A percentile compares a stretch with the other conserved stretches of the same genome.
These are phyloP conservation scores for Dothidotthia symphoricarpi DNA, from an alignment of 2,329 filamentous ascomycete genomes.

Conservation along the genomic window DNA sequence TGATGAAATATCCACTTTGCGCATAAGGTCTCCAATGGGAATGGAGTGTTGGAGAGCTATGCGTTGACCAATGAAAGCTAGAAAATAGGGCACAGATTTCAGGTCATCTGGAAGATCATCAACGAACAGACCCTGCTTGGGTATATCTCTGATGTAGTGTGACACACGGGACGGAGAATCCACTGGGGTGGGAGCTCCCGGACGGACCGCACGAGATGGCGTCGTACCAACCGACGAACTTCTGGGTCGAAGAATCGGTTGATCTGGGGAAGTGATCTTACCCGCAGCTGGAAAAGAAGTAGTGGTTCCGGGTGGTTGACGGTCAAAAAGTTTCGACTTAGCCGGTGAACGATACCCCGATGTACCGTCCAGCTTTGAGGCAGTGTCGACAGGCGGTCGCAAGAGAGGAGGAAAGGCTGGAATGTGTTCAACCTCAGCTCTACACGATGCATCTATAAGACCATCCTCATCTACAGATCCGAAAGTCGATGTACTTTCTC, in stretches of 20 bases:
- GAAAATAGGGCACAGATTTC: slow-evolving; percentile 27
- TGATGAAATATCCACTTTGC: slow-evolving; percentile 6
- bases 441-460: slow-evolving; percentile 12
- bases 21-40: slow-evolving; percentile 15
- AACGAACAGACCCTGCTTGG: slow-evolving; percentile 31
- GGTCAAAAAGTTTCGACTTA: neutral
- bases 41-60: slow-evolving; percentile 20
- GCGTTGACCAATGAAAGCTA: slow-evolving; percentile 36
- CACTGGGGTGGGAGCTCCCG: neutral
- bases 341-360: neutral
- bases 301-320: too few relatives aligned
- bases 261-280: neutral
- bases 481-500: slow-evolving; percentile 24
- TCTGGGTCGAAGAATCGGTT: neutral
- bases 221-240: neutral
- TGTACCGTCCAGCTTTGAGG: neutral
- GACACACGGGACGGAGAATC: slow-evolving; percentile 17
- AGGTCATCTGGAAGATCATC: slow-evolving; percentile 11
- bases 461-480: slow-evolving; percentile 28
- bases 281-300: neutral
- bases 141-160: slow-evolving; percentile 30
- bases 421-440: slow-evolving; percentile 9
- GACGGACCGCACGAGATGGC: neutral
- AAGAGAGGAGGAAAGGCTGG: too few relatives aligned
- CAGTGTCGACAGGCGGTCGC: too few relatives aligned